Conservation (phyloP, 2,329 filamentous ascomycete genomes). For the Aciculosporium take region DNA sequence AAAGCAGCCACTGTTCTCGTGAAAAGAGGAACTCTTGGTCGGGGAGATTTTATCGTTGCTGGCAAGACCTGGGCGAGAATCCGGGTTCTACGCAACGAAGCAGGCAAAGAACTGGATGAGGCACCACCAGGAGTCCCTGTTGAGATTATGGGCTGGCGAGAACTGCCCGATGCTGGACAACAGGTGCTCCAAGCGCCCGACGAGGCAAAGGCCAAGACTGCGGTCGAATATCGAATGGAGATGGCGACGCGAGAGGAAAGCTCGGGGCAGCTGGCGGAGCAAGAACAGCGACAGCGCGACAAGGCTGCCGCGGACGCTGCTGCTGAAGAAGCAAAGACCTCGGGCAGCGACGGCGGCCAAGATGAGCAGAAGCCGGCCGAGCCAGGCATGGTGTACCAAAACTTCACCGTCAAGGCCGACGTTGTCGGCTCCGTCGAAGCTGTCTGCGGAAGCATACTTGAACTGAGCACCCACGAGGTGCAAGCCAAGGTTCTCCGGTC, state of each 20-base stretch:
- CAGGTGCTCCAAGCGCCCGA: conserved; percentile 70
- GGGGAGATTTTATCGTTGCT: conserved; percentile 73
- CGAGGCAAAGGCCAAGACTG: conserved; percentile 65
- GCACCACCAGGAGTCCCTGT: conserved; percentile 81
- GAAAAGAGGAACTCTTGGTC: conserved; percentile 68
- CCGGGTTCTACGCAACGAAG: conserved; percentile 73
- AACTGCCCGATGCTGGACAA: conserved; percentile 68
- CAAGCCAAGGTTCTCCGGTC: conserved; percentile 62
- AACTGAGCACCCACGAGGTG: conserved; percentile 76
- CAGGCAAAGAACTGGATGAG: conserved; percentile 54
- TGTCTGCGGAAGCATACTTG: conserved; percentile 59
- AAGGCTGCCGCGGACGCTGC: conserved; percentile 26
- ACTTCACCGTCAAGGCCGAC: conserved; percentile 83
- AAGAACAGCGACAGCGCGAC: conserved; percentile 48
- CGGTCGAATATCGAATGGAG: conserved; percentile 62
- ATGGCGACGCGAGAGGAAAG: conserved; percentile 57
- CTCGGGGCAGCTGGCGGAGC: conserved; percentile 66
- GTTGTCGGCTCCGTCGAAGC: conserved; percentile 91
- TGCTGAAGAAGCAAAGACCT: conserved; percentile 20
- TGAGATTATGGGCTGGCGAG: conserved; percentile 88
- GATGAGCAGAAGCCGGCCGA: conserved; percentile 24
- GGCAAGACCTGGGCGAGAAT: conserved; percentile 80
- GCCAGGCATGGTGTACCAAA: conserved; percentile 41
- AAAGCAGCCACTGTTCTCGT: conserved; percentile 82
- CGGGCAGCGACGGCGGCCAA: conserved; percentile 12